Percentiles rank a stretch among this genome's conserved stretches.
phyloP scores from a whole-genome alignment of 768 basidiomycete genomes.

The Boletus reticulatus region DNA sequence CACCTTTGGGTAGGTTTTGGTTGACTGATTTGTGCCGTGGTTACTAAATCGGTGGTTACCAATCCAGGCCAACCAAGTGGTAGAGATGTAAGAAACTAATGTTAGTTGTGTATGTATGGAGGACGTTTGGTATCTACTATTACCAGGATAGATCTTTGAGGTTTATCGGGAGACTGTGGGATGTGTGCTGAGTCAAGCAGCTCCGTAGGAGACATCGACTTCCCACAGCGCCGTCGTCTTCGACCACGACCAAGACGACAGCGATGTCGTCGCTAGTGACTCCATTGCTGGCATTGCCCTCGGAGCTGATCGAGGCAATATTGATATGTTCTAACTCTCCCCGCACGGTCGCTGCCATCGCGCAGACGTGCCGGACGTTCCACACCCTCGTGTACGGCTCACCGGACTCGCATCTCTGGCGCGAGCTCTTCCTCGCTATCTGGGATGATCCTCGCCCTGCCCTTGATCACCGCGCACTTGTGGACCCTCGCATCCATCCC shows the following conservation, averaged over 20 bases:
- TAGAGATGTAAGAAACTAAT: not conserved
- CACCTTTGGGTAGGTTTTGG: conserved; percentile 28
- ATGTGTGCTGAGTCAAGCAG: not conserved
- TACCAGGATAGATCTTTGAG: too few species aligned
- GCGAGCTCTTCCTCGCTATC: conserved; percentile 43
- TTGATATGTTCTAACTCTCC: conserved; percentile 29
- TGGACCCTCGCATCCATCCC: conserved; percentile 24
- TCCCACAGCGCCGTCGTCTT: conserved; percentile 1
- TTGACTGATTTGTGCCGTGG: not conserved
- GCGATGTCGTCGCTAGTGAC: not conserved
- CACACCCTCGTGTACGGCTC: conserved; percentile 35
- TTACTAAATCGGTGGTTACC: not conserved
- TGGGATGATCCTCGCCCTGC: conserved; percentile 51
- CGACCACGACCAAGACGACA: not conserved
- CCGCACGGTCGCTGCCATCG: conserved; percentile 34
- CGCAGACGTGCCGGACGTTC: conserved; percentile 37
- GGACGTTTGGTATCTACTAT: too few species aligned
- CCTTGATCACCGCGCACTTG: conserved; percentile 21
- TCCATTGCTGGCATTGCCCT: conserved; percentile 30
- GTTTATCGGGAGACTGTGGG: not conserved
- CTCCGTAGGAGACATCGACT: not conserved
- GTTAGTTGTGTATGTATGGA: too few species aligned
- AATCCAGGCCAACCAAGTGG: conserved; percentile 13
- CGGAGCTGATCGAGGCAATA: conserved; percentile 41
- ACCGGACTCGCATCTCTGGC: conserved; percentile 43